phyloP scores from a whole-genome alignment of 1,284 basidiomycete species.

The Ceratobasidium sp. region DNA sequence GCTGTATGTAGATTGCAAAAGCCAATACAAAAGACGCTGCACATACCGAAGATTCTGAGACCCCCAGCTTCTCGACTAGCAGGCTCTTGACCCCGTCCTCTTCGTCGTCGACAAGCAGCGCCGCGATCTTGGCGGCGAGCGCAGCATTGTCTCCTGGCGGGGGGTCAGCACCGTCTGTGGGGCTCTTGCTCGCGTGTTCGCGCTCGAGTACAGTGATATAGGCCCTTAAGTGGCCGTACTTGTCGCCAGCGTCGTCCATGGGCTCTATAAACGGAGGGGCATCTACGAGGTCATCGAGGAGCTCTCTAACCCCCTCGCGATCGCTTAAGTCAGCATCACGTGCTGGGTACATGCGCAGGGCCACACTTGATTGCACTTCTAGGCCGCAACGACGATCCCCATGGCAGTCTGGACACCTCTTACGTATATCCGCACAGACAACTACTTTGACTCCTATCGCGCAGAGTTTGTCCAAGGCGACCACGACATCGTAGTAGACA shows the following conservation, averaged over 20 bases:
- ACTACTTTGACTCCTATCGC: slow-evolving; percentile 21
- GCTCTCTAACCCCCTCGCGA: background rate
- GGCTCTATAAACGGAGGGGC: slow-evolving; percentile 13
- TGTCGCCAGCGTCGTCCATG: slow-evolving; percentile 38
- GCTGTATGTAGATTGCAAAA: slow-evolving; percentile 47
- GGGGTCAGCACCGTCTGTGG: background rate
- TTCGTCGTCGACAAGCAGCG: slow-evolving; percentile 76
- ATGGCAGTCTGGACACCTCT: background rate
- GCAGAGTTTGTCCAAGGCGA: slow-evolving; percentile 22
- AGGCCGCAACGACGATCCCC: background rate
- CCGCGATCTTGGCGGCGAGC: slow-evolving; percentile 72
- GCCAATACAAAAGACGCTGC: slow-evolving; percentile 43
- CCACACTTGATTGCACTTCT: background rate
- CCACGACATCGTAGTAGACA: slow-evolving; percentile 21
- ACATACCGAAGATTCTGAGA: slow-evolving; percentile 77
- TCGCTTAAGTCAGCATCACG: slow-evolving; percentile 13
- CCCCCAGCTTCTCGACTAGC: slow-evolving; percentile 71
- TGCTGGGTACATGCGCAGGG: background rate
- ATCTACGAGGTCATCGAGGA: slow-evolving; percentile 34
- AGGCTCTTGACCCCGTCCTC: slow-evolving; percentile 84
- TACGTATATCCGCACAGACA: slow-evolving; percentile 17
- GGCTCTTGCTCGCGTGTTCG: slow-evolving; percentile 29
- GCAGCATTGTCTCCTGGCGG: slow-evolving; percentile 51
- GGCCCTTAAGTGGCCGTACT: slow-evolving; percentile 27
- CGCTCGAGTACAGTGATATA: slow-evolving; percentile 14